Conservation (phyloP, 306 rosid genomes). For the Acacia crassicarpa region DNA sequence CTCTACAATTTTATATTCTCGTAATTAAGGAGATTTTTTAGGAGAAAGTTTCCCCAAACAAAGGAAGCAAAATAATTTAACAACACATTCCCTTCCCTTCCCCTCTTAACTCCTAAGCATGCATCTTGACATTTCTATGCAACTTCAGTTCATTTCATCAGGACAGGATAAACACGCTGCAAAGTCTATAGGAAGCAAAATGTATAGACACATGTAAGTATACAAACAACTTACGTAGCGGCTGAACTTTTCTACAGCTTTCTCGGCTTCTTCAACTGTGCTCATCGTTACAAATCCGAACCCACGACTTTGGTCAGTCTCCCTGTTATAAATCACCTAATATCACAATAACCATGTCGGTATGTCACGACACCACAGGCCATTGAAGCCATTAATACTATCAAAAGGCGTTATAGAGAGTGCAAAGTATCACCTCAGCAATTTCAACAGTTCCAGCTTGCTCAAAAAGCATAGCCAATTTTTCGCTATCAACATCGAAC, state of each 20-base stretch:
- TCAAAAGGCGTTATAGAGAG: background rate
- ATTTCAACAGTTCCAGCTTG: conserved; percentile 76
- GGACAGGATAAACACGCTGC: background rate
- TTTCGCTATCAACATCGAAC: conserved; percentile 71
- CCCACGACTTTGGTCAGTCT: conserved; percentile 83
- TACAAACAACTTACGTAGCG: conserved; percentile 64
- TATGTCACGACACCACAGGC: background rate
- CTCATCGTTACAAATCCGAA: conserved; percentile 94
- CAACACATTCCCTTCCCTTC: background rate
- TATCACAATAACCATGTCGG: conserved; percentile 20
- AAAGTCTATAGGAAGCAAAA: background rate
- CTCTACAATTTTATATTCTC: too few relatives aligned
- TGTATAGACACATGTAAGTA: background rate
- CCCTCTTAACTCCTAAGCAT: background rate
- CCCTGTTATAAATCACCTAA: conserved; percentile 86
- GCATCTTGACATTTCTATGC: background rate
- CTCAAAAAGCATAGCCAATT: conserved; percentile 71
- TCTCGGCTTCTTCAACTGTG: conserved; percentile 78
- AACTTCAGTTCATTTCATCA: background rate
- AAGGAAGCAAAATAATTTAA: background rate
- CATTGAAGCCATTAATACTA: background rate
- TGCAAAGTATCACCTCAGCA: conserved; percentile 65
- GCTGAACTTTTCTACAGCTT: conserved; percentile 68
- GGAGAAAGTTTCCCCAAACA: background rate
- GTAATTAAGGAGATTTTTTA: background rate